phyloP scores from a whole-genome alignment of 23 red algal genomes.

The Cyanidioschyzon merolae region DNA sequence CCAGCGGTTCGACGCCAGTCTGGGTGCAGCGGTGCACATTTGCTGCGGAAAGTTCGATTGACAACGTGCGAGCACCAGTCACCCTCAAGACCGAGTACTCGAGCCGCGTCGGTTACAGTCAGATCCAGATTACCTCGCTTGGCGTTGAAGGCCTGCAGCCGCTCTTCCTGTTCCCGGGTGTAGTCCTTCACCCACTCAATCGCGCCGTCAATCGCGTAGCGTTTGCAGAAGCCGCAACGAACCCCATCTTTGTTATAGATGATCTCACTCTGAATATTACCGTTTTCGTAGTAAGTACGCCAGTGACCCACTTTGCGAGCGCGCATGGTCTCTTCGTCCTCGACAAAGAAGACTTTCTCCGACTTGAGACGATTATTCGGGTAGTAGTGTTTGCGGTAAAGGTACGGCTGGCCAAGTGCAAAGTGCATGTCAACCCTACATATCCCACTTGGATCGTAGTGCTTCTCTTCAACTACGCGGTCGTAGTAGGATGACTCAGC shows the following conservation, averaged over 20 bases:
- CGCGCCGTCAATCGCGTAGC: constrained; percentile 64
- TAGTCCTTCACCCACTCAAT: constrained; percentile 94
- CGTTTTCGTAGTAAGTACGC: constrained; percentile 76
- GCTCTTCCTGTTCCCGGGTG: constrained; percentile 54
- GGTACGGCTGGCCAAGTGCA: constrained; percentile 70
- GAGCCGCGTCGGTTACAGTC: constrained; percentile 41
- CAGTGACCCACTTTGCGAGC: constrained; percentile 63
- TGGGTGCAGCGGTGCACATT: constrained; percentile 69
- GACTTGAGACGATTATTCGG: constrained; percentile 76
- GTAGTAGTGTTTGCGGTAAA: constrained; percentile 85
- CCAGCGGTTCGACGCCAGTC: constrained; percentile 26
- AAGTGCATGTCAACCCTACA: constrained; percentile 86
- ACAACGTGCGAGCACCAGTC: constrained; percentile 52
- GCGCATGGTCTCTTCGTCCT: constrained; percentile 67
- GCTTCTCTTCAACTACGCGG: constrained; percentile 86
- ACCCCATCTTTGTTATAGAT: constrained; percentile 67
- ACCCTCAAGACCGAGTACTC: constrained; percentile 41
- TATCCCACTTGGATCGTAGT: constrained; percentile 69
- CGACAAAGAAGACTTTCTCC: constrained; percentile 77
- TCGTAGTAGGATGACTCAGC: constrained; percentile 24
- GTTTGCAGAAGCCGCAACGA: constrained; percentile 73
- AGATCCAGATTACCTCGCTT: constrained; percentile 39
- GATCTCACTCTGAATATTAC: constrained; percentile 59
- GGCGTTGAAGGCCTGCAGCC: constrained; percentile 61
- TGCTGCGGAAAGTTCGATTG: constrained; percentile 56